phyloP scores from a whole-genome alignment of 805 yeast species.

The Saturnispora hagleri region DNA sequence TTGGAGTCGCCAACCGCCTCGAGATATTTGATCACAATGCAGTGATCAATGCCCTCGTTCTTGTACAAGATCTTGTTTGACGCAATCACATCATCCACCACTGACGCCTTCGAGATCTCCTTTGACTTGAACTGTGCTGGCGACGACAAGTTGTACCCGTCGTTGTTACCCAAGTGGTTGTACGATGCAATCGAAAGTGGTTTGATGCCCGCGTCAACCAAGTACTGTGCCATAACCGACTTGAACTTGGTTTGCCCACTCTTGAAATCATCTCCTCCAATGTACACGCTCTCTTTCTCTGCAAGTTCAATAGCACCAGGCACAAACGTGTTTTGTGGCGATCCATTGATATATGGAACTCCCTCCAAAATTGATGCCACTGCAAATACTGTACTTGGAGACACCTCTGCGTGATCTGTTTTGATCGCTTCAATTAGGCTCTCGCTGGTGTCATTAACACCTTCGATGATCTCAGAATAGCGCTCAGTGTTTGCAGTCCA shows the following conservation, averaged over 20 bases:
- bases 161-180: slow-evolving; percentile 94
- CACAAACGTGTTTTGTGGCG: slow-evolving; percentile 95
- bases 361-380: slow-evolving; percentile 85
- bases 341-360: slow-evolving; percentile 88
- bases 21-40: slow-evolving; percentile 89
- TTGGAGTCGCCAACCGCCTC: slow-evolving; percentile 94
- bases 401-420: slow-evolving; percentile 68
- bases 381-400: slow-evolving; percentile 92
- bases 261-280: slow-evolving; percentile 97
- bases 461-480: slow-evolving; percentile 64
- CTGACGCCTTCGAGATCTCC: slow-evolving; percentile 89
- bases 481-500: slow-evolving; percentile 99
- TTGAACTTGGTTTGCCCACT: slow-evolving; percentile 93
- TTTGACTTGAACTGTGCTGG: slow-evolving; percentile 91
- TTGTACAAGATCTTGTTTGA: slow-evolving; percentile 80
- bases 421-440: slow-evolving; percentile 68
- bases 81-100: slow-evolving; percentile 88
- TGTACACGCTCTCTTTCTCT: slow-evolving; percentile 61
- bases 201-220: slow-evolving; percentile 95
- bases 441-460: slow-evolving; percentile 84
- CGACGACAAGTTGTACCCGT: slow-evolving; percentile 85
- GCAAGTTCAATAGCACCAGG: slow-evolving; percentile 92
- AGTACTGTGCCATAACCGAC: slow-evolving; percentile 92
- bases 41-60: slow-evolving; percentile 81
- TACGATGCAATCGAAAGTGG: slow-evolving; percentile 92